phyloP scores from a whole-genome alignment of 139 green algal species.

The Astrephomene gubernaculifera region DNA sequence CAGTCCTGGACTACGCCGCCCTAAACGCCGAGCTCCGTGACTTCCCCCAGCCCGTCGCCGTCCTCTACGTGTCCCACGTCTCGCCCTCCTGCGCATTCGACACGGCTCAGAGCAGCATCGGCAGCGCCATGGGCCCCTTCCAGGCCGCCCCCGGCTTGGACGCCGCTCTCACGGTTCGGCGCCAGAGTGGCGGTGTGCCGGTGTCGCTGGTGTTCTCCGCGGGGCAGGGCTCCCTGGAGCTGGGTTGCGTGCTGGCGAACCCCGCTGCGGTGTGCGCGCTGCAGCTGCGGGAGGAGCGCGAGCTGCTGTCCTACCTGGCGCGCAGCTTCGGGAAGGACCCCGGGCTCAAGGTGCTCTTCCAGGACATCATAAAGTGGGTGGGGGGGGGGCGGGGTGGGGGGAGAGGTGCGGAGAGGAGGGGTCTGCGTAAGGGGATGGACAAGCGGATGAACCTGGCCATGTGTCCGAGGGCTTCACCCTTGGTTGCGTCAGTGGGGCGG shows the following conservation, averaged over 20 bases:
- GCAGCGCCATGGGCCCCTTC: not conserved
- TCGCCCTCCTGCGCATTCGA: not conserved
- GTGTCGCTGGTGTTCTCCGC: not conserved
- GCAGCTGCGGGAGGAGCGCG: constrained; percentile 34
- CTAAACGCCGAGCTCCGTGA: not conserved
- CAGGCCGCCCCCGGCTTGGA: not conserved
- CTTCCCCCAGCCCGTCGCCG: not conserved
- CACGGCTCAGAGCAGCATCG: not conserved
- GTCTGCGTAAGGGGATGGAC: too few relatives aligned
- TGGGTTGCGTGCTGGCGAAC: constrained; percentile 32
- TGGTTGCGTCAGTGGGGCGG: too few relatives aligned
- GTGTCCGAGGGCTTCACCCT: too few relatives aligned
- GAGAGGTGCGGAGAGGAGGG: too few relatives aligned
- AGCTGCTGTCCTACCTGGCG: constrained; percentile 12
- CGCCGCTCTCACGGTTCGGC: not conserved
- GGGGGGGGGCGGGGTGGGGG: too few relatives aligned
- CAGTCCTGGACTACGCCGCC: not conserved
- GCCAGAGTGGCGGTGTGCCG: not conserved
- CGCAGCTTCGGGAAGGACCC: constrained; percentile 38
- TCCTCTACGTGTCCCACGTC: constrained; percentile 10
- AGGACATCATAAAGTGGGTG: constrained; percentile 27
- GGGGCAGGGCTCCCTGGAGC: not conserved
- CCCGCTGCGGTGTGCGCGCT: constrained; percentile 3
- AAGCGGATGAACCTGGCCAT: too few relatives aligned
- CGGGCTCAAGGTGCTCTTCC: constrained; percentile 27